Conservation (phyloP, 1,139 yeast genomes). For the Hyphopichia burtonii region DNA sequence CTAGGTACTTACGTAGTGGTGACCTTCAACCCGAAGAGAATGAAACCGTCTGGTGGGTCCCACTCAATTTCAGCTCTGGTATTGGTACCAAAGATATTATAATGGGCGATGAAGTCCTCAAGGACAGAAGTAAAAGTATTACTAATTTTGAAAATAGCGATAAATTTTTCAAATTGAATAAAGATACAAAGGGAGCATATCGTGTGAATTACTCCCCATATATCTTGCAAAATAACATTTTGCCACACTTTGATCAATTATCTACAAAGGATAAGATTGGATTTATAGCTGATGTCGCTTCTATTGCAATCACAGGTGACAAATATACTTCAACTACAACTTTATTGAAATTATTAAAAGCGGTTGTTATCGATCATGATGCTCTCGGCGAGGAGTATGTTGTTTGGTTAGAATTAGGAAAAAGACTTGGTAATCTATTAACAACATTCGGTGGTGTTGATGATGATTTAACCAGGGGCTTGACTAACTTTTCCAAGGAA, state of each 20-base stretch:
- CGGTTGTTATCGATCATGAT: slow-evolving; percentile 33
- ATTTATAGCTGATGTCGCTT: slow-evolving; percentile 59
- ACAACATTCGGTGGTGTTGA: slow-evolving; percentile 50
- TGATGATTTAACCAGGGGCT: slow-evolving; percentile 28
- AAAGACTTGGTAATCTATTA: slow-evolving; percentile 40
- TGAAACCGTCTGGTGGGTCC: slow-evolving; percentile 74
- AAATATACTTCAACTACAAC: slow-evolving; percentile 47
- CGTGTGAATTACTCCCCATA: slow-evolving; percentile 61
- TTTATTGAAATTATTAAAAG: slow-evolving; percentile 42
- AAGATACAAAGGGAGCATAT: slow-evolving; percentile 61
- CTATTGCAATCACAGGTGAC: slow-evolving; percentile 62
- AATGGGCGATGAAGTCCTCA: slow-evolving; percentile 12
- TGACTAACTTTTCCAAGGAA: slow-evolving; percentile 39
- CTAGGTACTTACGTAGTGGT: slow-evolving; percentile 77
- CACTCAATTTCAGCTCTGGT: slow-evolving; percentile 49
- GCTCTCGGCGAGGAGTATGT: slow-evolving; percentile 51
- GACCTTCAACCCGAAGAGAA: slow-evolving; percentile 76
- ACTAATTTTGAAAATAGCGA: slow-evolving; percentile 19
- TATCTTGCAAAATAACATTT: slow-evolving; percentile 43
- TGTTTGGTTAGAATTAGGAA: slow-evolving; percentile 65
- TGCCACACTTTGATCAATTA: slow-evolving; percentile 43
- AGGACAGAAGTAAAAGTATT: slow-evolving; percentile 17
- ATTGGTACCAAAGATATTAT: slow-evolving; percentile 6
- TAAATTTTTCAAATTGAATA: slow-evolving; percentile 58
- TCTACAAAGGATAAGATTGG: slow-evolving; percentile 65